Conservation (phyloP, 73 alveolate genomes). For the Breviolum minutum region DNA sequence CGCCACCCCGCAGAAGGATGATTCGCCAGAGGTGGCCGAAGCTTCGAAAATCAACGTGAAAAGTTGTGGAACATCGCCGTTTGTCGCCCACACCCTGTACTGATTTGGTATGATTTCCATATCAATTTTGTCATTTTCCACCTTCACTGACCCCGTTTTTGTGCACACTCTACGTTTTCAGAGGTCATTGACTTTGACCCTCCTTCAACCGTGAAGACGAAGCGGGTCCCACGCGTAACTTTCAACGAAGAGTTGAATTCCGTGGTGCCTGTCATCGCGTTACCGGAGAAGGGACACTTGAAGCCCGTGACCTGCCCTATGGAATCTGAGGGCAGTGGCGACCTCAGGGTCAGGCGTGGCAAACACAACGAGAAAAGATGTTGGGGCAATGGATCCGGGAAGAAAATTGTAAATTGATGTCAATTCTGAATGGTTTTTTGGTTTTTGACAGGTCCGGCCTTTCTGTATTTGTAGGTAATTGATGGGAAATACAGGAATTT, state of each 20-base stretch:
- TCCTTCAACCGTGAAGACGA: slow-evolving; percentile 40
- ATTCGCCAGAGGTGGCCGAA: slow-evolving; percentile 32
- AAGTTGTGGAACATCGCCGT: background rate
- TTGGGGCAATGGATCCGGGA: background rate
- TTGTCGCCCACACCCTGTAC: background rate
- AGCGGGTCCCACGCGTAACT: slow-evolving; percentile 38
- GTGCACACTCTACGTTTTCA: background rate
- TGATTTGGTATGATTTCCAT: background rate
- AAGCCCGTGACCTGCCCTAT: slow-evolving; percentile 23
- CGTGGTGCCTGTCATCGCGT: slow-evolving; percentile 37
- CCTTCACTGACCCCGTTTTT: background rate
- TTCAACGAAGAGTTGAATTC: slow-evolving; percentile 79
- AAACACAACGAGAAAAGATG: too few species aligned
- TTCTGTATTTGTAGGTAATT: too few species aligned
- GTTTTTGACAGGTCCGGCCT: too few species aligned
- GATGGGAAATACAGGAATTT: too few species aligned
- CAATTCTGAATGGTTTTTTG: too few species aligned
- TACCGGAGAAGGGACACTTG: slow-evolving; percentile 35
- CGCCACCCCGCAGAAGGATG: slow-evolving; percentile 49
- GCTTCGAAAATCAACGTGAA: background rate
- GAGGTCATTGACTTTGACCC: slow-evolving; percentile 76
- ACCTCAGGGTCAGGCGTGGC: slow-evolving; percentile 32
- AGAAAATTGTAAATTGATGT: too few species aligned
- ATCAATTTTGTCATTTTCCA: background rate
- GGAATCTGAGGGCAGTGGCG: background rate